These are phyloP conservation scores for Nicotiana benthamiana DNA, from an alignment of 257 asterid species.

Conservation along the genomic window DNA sequence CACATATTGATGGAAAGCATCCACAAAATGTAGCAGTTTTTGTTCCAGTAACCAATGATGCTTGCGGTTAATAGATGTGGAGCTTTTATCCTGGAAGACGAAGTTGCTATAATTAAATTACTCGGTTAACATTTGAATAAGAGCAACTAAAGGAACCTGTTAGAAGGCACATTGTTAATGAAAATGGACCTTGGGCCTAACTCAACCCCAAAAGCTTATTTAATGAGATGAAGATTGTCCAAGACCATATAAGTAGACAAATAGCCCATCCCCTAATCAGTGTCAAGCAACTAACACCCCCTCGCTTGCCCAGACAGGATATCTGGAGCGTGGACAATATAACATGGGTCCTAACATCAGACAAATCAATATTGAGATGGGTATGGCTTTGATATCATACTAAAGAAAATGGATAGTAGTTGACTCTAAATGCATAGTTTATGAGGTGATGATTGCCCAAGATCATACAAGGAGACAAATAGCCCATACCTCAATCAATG, in stretches of 20 bases:
- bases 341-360: background rate
- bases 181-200: background rate
- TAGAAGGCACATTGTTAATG: background rate
- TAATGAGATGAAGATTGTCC: background rate
- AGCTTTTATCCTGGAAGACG: conserved; percentile 62
- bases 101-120: background rate
- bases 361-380: background rate
- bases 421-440: background rate
- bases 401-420: background rate
- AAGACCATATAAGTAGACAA: background rate
- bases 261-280: background rate
- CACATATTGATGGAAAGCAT: conserved; percentile 96
- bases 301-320: background rate
- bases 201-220: background rate
- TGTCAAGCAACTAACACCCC: background rate
- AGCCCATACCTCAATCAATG: background rate
- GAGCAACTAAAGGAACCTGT: background rate
- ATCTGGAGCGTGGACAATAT: background rate
- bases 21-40: conserved; percentile 90
- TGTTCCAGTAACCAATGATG: conserved; percentile 93
- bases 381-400: background rate
- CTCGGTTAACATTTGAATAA: background rate
- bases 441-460: background rate
- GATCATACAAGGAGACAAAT: background rate
- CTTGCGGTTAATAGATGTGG: conserved; percentile 49